A percentile compares a stretch with the other conserved stretches of the same genome.
These are phyloP conservation scores for Neofusicoccum umdonicola DNA, from an alignment of 2,329 filamentous ascomycete genomes.

Conservation along the genomic window DNA sequence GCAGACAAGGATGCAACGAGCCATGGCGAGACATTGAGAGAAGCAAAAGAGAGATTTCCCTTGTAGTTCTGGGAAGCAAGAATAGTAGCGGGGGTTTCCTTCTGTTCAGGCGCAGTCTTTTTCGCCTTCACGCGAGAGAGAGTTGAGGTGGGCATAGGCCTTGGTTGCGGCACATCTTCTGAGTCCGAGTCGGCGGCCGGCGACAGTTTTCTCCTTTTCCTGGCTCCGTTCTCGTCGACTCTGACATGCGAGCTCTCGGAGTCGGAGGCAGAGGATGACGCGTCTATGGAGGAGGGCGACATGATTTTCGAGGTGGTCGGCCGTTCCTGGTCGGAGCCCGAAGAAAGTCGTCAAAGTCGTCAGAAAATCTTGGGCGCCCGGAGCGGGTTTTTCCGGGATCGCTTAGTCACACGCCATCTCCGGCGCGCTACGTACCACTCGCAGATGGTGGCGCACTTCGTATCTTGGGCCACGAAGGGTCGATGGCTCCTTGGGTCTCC, in stretches of 20 bases:
- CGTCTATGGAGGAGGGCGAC: constrained; percentile 9
- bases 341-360: not conserved
- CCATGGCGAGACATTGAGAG: constrained; percentile 77
- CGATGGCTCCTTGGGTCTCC: no score
- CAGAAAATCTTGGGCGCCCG: constrained; percentile 6
- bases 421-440: not conserved
- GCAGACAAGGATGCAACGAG: constrained; percentile 73
- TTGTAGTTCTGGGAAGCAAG: constrained; percentile 19
- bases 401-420: not conserved
- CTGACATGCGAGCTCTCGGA: constrained; percentile 13
- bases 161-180: constrained; percentile 20
- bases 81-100: constrained; percentile 15
- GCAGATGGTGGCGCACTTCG: no score
- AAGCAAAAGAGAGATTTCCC: constrained; percentile 64
- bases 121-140: constrained; percentile 38
- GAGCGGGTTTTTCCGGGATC: not conserved
- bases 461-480: no score
- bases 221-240: constrained; percentile 27
- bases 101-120: constrained; percentile 18
- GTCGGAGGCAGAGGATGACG: constrained; percentile 12
- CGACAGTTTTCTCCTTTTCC: constrained; percentile 38
- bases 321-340: not conserved
- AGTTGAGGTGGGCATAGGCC: constrained; percentile 21
- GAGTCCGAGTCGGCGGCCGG: constrained; percentile 19
- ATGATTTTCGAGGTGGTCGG: not conserved